These are phyloP conservation scores for Rhizopus stolonifer DNA, from an alignment of 371 early-diverging fungal species.

Conservation along the genomic window DNA sequence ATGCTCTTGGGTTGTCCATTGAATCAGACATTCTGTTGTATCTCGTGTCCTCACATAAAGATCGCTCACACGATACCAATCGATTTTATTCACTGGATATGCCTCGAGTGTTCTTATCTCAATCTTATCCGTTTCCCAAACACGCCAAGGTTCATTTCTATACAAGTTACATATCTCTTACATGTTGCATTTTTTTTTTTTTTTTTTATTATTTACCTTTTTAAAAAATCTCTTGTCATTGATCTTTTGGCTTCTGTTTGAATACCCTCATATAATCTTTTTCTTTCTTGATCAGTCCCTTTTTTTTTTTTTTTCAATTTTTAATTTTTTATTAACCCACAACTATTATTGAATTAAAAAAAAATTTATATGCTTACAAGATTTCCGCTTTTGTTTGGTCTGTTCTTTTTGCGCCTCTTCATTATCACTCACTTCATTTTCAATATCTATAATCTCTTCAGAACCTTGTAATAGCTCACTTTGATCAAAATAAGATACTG, in stretches of 20 bases:
- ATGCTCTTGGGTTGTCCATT: conserved; percentile 84
- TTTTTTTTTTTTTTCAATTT: no score
- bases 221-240: conserved; percentile 16
- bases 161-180: background rate
- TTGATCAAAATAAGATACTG: background rate
- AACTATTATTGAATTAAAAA: no score
- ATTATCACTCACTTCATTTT: background rate
- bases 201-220: conserved; percentile 21
- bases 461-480: background rate
- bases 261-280: conserved; percentile 25
- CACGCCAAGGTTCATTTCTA: conserved; percentile 31
- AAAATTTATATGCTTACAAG: conserved; percentile 6
- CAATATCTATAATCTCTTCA: no score
- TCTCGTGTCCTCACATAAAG: conserved; percentile 60
- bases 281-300: conserved; percentile 34
- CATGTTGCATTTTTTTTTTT: no score
- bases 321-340: no score
- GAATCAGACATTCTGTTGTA: conserved; percentile 73
- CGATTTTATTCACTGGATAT: conserved; percentile 59
- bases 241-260: conserved; percentile 28
- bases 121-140: conserved; percentile 51
- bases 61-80: conserved; percentile 69
- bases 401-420: no score
- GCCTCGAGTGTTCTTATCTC: conserved; percentile 48
- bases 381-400: conserved; percentile 1